These are phyloP conservation scores for Pleurotus ostreatus DNA, from an alignment of 768 basidiomycete genomes.

Conservation along the genomic window DNA sequence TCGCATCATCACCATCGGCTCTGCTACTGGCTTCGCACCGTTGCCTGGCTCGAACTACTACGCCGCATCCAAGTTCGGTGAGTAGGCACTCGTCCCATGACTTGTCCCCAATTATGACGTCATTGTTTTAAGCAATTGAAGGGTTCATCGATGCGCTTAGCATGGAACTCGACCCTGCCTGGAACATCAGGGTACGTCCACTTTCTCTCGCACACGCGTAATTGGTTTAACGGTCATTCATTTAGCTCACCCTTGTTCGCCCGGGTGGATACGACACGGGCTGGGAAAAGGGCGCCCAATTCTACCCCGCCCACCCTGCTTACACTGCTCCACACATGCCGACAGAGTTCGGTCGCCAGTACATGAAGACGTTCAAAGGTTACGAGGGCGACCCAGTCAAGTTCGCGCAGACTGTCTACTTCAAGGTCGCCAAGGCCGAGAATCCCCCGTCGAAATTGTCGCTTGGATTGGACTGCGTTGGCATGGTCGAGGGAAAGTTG, in stretches of 20 bases:
- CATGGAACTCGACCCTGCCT: conserved; percentile 37
- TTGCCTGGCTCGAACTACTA: conserved; percentile 25
- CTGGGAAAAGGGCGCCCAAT: conserved; percentile 9
- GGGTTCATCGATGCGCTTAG: conserved; percentile 33
- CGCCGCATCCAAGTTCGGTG: conserved; percentile 14
- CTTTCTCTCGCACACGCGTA: neutral
- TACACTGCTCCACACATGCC: conserved; percentile 11
- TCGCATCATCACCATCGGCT: conserved; percentile 32
- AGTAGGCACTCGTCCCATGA: conserved; percentile 11
- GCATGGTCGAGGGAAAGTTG: conserved; percentile 2
- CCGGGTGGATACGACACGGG: conserved; percentile 16
- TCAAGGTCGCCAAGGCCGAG: conserved; percentile 2
- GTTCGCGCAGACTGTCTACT: conserved; percentile 6
- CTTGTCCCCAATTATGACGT: conserved; percentile 7
- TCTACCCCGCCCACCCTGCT: conserved; percentile 16
- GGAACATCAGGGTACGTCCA: conserved; percentile 43
- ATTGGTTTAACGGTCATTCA: neutral
- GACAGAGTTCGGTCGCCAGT: neutral
- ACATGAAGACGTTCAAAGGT: conserved; percentile 4
- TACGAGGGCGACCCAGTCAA: conserved; percentile 10
- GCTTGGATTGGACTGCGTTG: neutral
- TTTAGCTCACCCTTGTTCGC: conserved; percentile 15
- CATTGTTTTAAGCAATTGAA: conserved; percentile 26
- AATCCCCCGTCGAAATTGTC: conserved; percentile 1
- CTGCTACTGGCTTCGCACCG: conserved; percentile 23